These are phyloP conservation scores for Rosa hybrid DNA, from an alignment of 331 rosid genomes.

Conservation along the genomic window DNA sequence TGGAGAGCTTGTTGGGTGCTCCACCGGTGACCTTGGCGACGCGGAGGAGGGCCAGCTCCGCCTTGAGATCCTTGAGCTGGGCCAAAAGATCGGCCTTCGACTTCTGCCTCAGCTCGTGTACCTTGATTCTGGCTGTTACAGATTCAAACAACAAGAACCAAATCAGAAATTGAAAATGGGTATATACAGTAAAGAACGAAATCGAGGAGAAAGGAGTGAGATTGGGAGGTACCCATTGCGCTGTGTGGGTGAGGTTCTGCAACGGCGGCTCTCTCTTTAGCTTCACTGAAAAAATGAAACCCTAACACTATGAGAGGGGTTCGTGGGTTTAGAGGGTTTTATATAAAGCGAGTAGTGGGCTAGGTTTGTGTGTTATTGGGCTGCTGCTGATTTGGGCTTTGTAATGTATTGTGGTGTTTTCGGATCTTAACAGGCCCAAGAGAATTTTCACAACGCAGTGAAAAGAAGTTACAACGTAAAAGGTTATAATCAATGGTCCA, in stretches of 20 bases:
- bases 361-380: background rate
- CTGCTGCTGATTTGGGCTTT: background rate
- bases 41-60: slow-evolving; percentile 89
- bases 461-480: too few species aligned
- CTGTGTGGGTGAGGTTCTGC: background rate
- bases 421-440: background rate
- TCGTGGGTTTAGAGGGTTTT: background rate
- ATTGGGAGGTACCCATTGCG: slow-evolving; percentile 31
- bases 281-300: background rate
- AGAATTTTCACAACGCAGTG: background rate
- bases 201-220: background rate
- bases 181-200: background rate
- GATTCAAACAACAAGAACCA: slow-evolving; percentile 3
- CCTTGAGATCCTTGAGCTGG: slow-evolving; percentile 96
- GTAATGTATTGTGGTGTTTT: background rate
- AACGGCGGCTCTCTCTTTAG: background rate
- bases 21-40: slow-evolving; percentile 99
- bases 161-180: background rate
- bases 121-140: slow-evolving; percentile 92
- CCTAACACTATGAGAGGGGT: background rate
- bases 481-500: too few species aligned
- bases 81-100: slow-evolving; percentile 60
- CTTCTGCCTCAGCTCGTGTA: slow-evolving; percentile 94
- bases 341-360: background rate
- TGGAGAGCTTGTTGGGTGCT: slow-evolving; percentile 98